Percentiles rank a stretch among this genome's conserved stretches.
phyloP scores from a whole-genome alignment of 768 basidiomycete species.

The Lentinula boryana region DNA sequence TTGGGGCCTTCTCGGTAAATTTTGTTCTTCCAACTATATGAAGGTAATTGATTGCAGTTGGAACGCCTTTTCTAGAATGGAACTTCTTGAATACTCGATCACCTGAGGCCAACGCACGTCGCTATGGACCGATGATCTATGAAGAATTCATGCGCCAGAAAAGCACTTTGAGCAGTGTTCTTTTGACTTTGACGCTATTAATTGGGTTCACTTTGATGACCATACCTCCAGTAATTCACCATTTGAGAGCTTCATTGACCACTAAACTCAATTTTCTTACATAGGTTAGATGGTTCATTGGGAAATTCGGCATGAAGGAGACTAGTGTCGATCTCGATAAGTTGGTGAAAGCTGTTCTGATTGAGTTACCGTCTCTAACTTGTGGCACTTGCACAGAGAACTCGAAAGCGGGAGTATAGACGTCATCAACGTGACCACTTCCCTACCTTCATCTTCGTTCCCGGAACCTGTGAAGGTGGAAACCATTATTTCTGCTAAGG shows the following conservation, averaged over 20 bases:
- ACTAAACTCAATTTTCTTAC: not conserved
- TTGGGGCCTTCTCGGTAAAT: constrained; percentile 25
- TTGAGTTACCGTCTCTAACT: not conserved
- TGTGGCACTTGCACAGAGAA: constrained; percentile 26
- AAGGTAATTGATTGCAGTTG: not conserved
- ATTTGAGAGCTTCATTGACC: not conserved
- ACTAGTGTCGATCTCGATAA: constrained; percentile 49
- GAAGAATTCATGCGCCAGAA: constrained; percentile 3
- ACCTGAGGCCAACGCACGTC: constrained; percentile 10
- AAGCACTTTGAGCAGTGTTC: not conserved
- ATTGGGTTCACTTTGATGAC: constrained; percentile 33
- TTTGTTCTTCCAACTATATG: not conserved
- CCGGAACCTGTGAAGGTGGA: constrained; percentile 42
- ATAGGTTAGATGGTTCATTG: constrained; percentile 54
- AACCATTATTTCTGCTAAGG: constrained; percentile 55
- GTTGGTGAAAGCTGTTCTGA: constrained; percentile 33
- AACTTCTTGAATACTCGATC: constrained; percentile 23
- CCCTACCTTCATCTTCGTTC: constrained; percentile 34
- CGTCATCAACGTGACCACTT: constrained; percentile 67
- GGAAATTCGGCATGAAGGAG: constrained; percentile 46
- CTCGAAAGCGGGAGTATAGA: constrained; percentile 56
- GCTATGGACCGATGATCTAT: constrained; percentile 8
- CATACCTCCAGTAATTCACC: constrained; percentile 30
- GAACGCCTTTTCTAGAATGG: not conserved
- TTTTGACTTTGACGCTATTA: not conserved